A percentile compares a stretch with the other conserved stretches of the same genome.
These are phyloP conservation scores for Luvunga scandens DNA, from an alignment of 345 rosid genomes.

Conservation along the genomic window DNA sequence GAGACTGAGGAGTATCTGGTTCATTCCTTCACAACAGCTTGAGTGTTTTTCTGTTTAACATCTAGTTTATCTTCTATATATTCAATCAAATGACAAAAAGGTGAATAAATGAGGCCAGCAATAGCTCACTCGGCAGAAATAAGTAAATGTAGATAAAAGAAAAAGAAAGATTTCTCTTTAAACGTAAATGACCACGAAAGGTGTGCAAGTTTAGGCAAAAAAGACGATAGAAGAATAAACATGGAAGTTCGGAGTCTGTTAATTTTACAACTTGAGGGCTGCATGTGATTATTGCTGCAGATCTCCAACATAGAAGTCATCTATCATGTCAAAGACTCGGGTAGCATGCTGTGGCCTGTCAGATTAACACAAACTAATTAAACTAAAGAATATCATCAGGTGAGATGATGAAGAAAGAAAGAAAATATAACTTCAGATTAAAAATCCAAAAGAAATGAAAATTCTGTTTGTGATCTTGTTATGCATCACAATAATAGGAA, in stretches of 20 bases:
- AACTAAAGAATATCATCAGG: neutral
- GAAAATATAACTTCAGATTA: neutral
- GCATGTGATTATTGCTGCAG: constrained; percentile 30
- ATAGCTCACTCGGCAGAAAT: neutral
- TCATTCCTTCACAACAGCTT: too few species aligned
- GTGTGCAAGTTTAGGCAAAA: neutral
- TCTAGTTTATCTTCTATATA: neutral
- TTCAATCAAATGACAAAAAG: neutral
- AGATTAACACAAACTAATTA: neutral
- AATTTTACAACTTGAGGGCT: neutral
- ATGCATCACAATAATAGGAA: neutral
- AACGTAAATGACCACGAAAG: neutral
- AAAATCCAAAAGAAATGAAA: neutral
- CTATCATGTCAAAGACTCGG: constrained; percentile 79
- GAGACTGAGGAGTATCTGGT: too few species aligned
- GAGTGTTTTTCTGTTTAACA: too few species aligned
- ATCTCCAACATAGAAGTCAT: constrained; percentile 72
- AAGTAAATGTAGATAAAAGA: neutral
- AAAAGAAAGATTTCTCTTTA: neutral
- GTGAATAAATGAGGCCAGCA: neutral
- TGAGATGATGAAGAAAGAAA: neutral
- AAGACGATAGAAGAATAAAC: neutral
- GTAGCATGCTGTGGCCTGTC: constrained; percentile 82
- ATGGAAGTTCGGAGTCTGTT: neutral
- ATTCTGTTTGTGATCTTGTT: neutral